phyloP scores from a whole-genome alignment of 371 early-diverging fungal species.

The Cokeromyces recurvatus region DNA sequence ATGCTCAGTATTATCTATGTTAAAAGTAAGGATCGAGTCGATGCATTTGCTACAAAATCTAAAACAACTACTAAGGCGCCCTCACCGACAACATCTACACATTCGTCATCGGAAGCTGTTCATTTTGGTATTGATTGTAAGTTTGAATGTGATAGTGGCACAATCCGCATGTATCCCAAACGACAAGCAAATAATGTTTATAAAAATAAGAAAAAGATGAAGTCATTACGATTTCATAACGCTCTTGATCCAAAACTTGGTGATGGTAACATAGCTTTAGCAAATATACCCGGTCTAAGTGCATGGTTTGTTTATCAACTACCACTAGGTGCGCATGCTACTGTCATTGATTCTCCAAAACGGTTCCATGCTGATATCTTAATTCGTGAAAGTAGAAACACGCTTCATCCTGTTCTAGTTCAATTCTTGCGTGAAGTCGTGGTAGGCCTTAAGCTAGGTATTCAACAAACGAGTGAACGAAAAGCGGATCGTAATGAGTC shows the following conservation, averaged over 20 bases:
- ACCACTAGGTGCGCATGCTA: constrained; percentile 50
- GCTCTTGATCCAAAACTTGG: constrained; percentile 10
- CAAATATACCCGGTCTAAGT: constrained; percentile 66
- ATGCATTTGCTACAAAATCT: constrained; percentile 41
- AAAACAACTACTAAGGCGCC: constrained; percentile 18
- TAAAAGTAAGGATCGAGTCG: constrained; percentile 51
- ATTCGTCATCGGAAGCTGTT: constrained; percentile 11
- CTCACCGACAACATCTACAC: neutral
- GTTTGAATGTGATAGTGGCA: constrained; percentile 40
- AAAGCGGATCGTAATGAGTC: constrained; percentile 23
- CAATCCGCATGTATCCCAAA: constrained; percentile 55
- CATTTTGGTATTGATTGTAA: constrained; percentile 35
- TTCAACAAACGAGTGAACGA: constrained; percentile 48
- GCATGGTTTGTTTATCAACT: constrained; percentile 58
- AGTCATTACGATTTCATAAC: constrained; percentile 11
- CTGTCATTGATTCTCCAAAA: constrained; percentile 32
- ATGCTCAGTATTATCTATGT: constrained; percentile 64
- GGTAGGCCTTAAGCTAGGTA: constrained; percentile 61
- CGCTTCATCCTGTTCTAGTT: constrained; percentile 71
- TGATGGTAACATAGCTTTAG: constrained; percentile 52
- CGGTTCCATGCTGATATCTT: constrained; percentile 63
- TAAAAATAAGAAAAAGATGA: constrained; percentile 9
- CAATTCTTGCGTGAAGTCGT: constrained; percentile 68
- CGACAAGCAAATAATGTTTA: constrained; percentile 22
- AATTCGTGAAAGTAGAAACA: constrained; percentile 75